Conservation (phyloP, 306 rosid genomes). For the Carpinus fangiana region DNA sequence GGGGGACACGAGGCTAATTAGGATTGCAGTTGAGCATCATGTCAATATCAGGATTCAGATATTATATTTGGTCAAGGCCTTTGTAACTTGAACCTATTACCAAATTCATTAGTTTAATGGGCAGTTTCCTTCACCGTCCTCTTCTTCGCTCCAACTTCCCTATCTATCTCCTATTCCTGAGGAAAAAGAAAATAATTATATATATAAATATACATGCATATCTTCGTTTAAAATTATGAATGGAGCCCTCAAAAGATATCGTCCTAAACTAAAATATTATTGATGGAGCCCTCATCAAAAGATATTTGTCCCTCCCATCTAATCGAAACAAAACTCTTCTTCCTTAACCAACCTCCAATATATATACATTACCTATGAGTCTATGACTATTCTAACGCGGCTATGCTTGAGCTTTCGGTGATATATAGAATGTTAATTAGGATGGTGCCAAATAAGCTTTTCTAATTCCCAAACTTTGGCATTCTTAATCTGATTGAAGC, state of each 20-base stretch:
- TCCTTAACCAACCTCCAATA: background rate
- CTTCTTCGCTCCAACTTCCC: background rate
- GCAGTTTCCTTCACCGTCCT: background rate
- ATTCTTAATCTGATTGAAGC: background rate
- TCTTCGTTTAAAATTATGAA: background rate
- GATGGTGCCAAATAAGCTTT: background rate
- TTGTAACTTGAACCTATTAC: background rate
- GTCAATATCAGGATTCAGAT: background rate
- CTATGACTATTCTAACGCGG: background rate
- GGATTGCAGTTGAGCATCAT: background rate
- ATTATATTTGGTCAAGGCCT: background rate
- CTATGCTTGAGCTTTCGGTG: background rate
- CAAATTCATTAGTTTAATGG: background rate
- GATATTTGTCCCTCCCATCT: background rate
- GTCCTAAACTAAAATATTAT: background rate
- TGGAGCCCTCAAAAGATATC: background rate
- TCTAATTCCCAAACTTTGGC: background rate
- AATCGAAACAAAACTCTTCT: no score
- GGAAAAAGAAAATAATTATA: no score
- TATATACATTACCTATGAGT: background rate
- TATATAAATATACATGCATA: no score
- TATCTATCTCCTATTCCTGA: background rate
- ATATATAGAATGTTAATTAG: background rate
- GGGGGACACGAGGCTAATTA: background rate
- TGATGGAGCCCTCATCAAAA: conserved; percentile 1